Evolutionary conservation across 495 filamentous ascomycete genomes (phyloP).

Genomic region (Sporormia fimetaria): DNA sequence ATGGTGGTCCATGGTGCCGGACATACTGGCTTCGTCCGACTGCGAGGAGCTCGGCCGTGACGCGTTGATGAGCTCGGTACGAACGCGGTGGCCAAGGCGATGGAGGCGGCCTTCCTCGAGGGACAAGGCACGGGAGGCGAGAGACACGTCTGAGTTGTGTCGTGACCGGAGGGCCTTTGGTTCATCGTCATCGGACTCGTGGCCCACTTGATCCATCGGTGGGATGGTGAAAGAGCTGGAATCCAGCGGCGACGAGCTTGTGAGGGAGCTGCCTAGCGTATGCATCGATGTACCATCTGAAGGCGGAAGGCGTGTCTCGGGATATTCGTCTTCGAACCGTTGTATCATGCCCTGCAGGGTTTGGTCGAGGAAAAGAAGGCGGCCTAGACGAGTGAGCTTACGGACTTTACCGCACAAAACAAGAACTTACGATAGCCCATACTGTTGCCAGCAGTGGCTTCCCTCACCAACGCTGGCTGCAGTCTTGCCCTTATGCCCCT

Average conservation of each 20-base stretch:
- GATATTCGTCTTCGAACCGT: constrained; percentile 92
- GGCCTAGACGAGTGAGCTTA: constrained; percentile 39
- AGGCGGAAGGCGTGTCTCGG: constrained; percentile 53
- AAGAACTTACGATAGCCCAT: constrained; percentile 61
- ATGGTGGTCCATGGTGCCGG: constrained; percentile 11
- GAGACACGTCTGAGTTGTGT: constrained; percentile 64
- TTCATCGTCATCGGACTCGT: constrained; percentile 27
- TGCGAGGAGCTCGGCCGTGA: constrained; percentile 33
- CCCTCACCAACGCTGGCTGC: constrained; percentile 71
- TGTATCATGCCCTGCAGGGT: constrained; percentile 84
- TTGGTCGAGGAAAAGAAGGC: constrained; percentile 78
- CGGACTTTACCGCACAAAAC: background rate
- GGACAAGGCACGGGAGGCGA: constrained; percentile 65
- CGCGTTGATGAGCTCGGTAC: constrained; percentile 52
- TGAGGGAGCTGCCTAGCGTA: constrained; percentile 8
- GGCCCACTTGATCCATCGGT: constrained; percentile 8
- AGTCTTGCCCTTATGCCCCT: constrained; percentile 75
- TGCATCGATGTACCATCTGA: constrained; percentile 17
- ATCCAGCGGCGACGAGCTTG: constrained; percentile 12
- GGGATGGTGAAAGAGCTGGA: constrained; percentile 13
- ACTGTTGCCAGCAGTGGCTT: constrained; percentile 55
- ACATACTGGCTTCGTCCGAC: constrained; percentile 9
- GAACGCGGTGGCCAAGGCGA: constrained; percentile 69
- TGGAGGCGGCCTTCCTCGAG: constrained; percentile 86
- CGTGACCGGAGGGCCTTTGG: constrained; percentile 42